Percentiles rank a stretch among this genome's conserved stretches.
Conservation (phyloP, 1,139 yeast species). For the Diutina scorzettiae region DNA sequence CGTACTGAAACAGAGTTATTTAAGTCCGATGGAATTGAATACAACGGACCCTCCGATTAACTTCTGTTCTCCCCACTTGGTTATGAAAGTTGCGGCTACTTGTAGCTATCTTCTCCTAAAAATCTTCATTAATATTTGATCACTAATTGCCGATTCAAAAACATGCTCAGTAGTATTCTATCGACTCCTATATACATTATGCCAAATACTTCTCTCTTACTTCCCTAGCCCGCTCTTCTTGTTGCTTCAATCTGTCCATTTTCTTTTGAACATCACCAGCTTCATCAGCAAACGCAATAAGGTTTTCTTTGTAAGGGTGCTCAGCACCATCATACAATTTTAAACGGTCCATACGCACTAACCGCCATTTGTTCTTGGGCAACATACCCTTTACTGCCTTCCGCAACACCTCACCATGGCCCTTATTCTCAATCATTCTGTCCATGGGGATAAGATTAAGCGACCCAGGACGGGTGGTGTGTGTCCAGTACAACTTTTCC, state of each 20-base stretch:
- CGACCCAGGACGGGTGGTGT: constrained; percentile 84
- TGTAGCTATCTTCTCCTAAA: not conserved
- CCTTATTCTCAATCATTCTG: constrained; percentile 63
- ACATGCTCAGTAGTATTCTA: too few relatives aligned
- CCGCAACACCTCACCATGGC: constrained; percentile 69
- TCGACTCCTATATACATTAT: constrained; percentile 11
- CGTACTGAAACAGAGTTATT: too few relatives aligned
- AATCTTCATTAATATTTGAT: constrained; percentile 7
- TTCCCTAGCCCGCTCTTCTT: constrained; percentile 21
- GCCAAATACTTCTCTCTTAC: constrained; percentile 26
- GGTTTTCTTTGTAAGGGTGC: constrained; percentile 74
- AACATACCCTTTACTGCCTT: constrained; percentile 94
- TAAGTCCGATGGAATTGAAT: too few relatives aligned
- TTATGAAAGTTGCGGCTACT: too few relatives aligned
- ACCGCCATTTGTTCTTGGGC: constrained; percentile 80
- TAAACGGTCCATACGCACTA: constrained; percentile 68
- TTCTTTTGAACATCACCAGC: constrained; percentile 38
- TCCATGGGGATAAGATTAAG: constrained; percentile 77
- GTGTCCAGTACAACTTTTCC: constrained; percentile 84
- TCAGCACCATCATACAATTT: constrained; percentile 82
- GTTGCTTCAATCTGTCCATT: constrained; percentile 25
- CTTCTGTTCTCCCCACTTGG: too few relatives aligned
- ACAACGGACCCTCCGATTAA: too few relatives aligned
- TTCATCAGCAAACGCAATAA: constrained; percentile 82
- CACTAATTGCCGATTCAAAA: too few relatives aligned